Evolutionary conservation across 2,329 filamentous ascomycete species (phyloP).

Genomic region (Trichothecium sympodiale): DNA sequence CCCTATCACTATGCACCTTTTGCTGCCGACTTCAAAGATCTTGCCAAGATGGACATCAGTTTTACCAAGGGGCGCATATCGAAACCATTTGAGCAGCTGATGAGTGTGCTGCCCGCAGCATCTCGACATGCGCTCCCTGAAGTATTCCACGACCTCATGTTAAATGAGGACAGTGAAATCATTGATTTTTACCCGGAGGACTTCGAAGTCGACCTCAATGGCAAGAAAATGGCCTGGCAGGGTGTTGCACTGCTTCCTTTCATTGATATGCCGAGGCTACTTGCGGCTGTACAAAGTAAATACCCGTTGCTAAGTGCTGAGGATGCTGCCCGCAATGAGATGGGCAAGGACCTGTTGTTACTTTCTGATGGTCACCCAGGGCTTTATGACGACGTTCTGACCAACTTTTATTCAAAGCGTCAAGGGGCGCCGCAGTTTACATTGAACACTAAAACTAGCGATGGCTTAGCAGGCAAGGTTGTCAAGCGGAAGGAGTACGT

Average conservation of each 20-base stretch:
- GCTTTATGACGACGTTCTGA: conserved; percentile 75
- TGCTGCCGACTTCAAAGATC: conserved; percentile 82
- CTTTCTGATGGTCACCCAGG: conserved; percentile 70
- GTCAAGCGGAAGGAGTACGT: conserved; percentile 76
- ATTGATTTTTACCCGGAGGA: conserved; percentile 97
- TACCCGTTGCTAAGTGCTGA: conserved; percentile 70
- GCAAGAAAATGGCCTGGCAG: conserved; percentile 98
- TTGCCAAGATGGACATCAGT: conserved; percentile 65
- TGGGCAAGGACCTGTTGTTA: conserved; percentile 72
- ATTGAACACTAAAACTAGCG: conserved; percentile 64
- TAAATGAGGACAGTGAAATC: conserved; percentile 75
- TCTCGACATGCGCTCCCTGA: conserved; percentile 85
- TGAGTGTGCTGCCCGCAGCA: conserved; percentile 91
- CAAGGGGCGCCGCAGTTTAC: conserved; percentile 55
- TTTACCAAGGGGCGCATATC: conserved; percentile 83
- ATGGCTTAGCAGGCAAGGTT: conserved; percentile 69
- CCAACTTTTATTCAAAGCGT: conserved; percentile 87
- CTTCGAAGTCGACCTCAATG: conserved; percentile 87
- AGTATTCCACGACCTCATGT: conserved; percentile 86
- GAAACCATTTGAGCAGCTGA: conserved; percentile 89
- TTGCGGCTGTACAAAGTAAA: conserved; percentile 71
- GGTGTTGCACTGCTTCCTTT: conserved; percentile 89
- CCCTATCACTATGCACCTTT: conserved; percentile 98
- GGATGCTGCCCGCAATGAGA: conserved; percentile 66
- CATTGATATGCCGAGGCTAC: conserved; percentile 81